Percentiles rank a stretch among this genome's conserved stretches.
Evolutionary conservation across 2,329 filamentous ascomycete species (phyloP).

Genomic region (Ilyonectria destructans): DNA sequence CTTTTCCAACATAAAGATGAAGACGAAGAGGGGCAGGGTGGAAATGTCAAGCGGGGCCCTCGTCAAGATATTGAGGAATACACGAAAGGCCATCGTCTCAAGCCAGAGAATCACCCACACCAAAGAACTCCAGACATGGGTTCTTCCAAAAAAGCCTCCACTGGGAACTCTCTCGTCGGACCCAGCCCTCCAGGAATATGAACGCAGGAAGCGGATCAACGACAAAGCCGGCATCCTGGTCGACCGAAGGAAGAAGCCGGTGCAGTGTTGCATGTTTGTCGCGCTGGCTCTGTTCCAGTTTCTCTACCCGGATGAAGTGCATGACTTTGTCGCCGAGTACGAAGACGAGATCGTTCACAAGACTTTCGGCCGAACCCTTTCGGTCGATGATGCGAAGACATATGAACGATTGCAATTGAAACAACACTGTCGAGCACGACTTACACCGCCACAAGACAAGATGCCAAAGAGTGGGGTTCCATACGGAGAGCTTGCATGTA

Average conservation of each 20-base stretch:
- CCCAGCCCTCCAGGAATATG: constrained; percentile 23
- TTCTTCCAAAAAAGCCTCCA: constrained; percentile 22
- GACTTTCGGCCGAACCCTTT: constrained; percentile 33
- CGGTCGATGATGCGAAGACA: constrained; percentile 38
- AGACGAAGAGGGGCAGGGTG: constrained; percentile 15
- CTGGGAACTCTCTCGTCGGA: constrained; percentile 14
- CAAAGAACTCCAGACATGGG: constrained; percentile 30
- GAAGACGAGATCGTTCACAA: constrained; percentile 38
- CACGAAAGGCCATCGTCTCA: constrained; percentile 34
- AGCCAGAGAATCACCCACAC: constrained; percentile 38
- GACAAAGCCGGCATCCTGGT: constrained; percentile 29
- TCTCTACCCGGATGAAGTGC: constrained; percentile 29
- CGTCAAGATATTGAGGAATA: constrained; percentile 30
- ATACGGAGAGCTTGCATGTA: constrained; percentile 26
- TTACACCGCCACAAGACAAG: constrained; percentile 34
- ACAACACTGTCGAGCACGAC: constrained; percentile 33
- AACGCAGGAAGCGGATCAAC: constrained; percentile 30
- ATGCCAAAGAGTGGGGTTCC: constrained; percentile 29
- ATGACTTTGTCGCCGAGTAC: constrained; percentile 41
- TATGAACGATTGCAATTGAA: constrained; percentile 36
- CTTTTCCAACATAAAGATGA: constrained; percentile 39
- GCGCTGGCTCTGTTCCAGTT: constrained; percentile 33
- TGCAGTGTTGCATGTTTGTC: constrained; percentile 42
- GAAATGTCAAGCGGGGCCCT: constrained; percentile 25
- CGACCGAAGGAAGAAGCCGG: constrained; percentile 34